These are phyloP conservation scores for Cryoendolithus antarcticus DNA, from an alignment of 2,329 filamentous ascomycete genomes.

Conservation along the genomic window DNA sequence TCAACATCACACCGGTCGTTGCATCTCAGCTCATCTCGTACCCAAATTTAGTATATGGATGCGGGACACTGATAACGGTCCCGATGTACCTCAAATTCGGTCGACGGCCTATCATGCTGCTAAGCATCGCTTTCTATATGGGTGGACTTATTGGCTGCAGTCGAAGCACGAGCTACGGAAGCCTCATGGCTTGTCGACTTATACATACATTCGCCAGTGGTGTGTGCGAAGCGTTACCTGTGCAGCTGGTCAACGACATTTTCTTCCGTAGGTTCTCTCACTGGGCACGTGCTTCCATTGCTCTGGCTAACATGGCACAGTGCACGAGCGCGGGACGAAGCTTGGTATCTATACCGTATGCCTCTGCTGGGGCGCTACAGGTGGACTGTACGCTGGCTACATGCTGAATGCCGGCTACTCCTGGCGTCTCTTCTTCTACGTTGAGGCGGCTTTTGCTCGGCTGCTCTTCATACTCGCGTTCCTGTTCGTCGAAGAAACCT, in stretches of 20 bases:
- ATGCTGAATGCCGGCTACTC: slow-evolving; percentile 46
- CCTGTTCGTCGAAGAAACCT: slow-evolving; percentile 49
- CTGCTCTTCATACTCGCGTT: slow-evolving; percentile 36
- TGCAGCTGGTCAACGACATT: slow-evolving; percentile 37
- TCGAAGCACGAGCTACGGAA: slow-evolving; percentile 27
- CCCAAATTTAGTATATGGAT: slow-evolving; percentile 48
- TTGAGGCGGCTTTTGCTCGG: slow-evolving; percentile 43
- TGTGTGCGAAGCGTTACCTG: slow-evolving; percentile 35
- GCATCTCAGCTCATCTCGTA: slow-evolving; percentile 48
- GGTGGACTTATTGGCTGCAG: slow-evolving; percentile 32
- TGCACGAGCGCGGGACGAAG: slow-evolving; percentile 35
- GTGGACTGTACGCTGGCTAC: slow-evolving; percentile 47
- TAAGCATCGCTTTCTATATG: slow-evolving; percentile 30
- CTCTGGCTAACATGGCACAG: not conserved
- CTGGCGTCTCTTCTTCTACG: slow-evolving; percentile 51
- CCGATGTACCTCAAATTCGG: slow-evolving; percentile 29
- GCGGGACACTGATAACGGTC: slow-evolving; percentile 44
- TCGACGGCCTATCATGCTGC: slow-evolving; percentile 31
- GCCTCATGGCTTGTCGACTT: slow-evolving; percentile 31
- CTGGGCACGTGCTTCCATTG: too few species aligned
- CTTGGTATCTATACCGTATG: slow-evolving; percentile 50
- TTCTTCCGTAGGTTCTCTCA: slow-evolving; percentile 23
- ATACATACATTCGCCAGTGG: slow-evolving; percentile 33
- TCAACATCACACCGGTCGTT: slow-evolving; percentile 37
- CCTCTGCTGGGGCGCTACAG: slow-evolving; percentile 44